Base-by-base conservation (phyloP, 208 protist genomes). In the Trypanosoma congolense region DNA sequence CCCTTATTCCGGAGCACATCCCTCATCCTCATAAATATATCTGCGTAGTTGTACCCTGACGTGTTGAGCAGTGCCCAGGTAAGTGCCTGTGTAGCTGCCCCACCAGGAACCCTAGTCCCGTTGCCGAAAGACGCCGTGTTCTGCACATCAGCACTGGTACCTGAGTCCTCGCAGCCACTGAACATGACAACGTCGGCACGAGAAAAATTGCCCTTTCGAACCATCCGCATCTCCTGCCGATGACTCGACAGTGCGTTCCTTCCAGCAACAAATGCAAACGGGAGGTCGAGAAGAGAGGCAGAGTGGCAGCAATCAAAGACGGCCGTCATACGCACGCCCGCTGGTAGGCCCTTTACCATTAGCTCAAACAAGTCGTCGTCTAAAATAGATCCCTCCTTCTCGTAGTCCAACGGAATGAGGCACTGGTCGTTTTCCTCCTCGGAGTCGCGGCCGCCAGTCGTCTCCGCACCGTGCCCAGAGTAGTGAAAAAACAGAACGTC, bases 231-330 rank as follows among this genome's bases (percentile, higher is more conserved):
- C 22, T 77, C 53, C 30, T 79, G 65, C 14, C 53, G 43, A 24
- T 50, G 62, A 16, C 44, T 38, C 4, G 68, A 30, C 31, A 50
- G 16, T n/a, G 57, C 28, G 29, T 61, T 64, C 2, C 46, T 43
- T 8, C 45, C 54, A 4, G 69, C 84, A 6, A 90, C 73, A 65
- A 92, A 96, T 29, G 65, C 78, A 67, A 85, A 96, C 10, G 90
- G 90, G 28, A 96, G 75, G 62, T 96, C 90, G 26, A 96, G 71
- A 66, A 93, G 75, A 2, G 84, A 84, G 35, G 87, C 90, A 2
- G 83, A 93, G 70, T 97, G 93, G 56, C 93, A 97, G 68, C 90
- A 96, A 65, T 97, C 93, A 61, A 97, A 97, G 40, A 96, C 78
- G 28, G 77, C 80, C 12, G 91, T 96, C 82, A 97, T 79, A 53